These are phyloP conservation scores for Daldinia loculata DNA, from an alignment of 495 filamentous ascomycete genomes.

Conservation along the genomic window DNA sequence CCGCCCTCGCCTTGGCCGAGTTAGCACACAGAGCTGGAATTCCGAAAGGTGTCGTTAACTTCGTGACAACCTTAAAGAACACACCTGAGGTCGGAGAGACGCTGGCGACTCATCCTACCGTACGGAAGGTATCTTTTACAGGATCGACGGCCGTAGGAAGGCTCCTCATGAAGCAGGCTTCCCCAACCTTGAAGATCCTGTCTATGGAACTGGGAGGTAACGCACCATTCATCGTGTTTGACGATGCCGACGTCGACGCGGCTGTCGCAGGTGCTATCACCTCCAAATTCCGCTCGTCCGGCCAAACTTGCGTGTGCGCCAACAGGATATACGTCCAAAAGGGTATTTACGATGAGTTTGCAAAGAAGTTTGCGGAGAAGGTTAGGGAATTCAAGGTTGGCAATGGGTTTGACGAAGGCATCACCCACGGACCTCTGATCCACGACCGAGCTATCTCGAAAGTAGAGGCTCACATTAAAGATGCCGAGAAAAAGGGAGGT, in stretches of 20 bases:
- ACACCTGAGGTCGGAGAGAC: conserved; percentile 77
- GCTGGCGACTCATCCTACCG: conserved; percentile 72
- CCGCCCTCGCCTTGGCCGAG: conserved; percentile 81
- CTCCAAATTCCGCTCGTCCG: conserved; percentile 86
- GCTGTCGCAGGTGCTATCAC: conserved; percentile 79
- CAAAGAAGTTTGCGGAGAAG: conserved; percentile 72
- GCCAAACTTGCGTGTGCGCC: conserved; percentile 91
- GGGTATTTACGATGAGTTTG: conserved; percentile 81
- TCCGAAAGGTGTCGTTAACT: conserved; percentile 84
- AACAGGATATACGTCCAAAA: conserved; percentile 86
- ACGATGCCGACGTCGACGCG: conserved; percentile 82
- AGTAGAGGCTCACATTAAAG: conserved; percentile 78
- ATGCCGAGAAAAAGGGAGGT: conserved; percentile 78
- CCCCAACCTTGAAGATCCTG: conserved; percentile 84
- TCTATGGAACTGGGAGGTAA: conserved; percentile 91
- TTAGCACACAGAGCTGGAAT: conserved; percentile 84
- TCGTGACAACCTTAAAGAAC: conserved; percentile 76
- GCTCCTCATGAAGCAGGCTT: conserved; percentile 83
- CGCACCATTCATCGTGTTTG: conserved; percentile 92
- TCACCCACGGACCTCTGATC: conserved; percentile 86
- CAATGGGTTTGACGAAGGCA: conserved; percentile 71
- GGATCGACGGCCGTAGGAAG: conserved; percentile 88
- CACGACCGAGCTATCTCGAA: conserved; percentile 78
- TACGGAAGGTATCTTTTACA: conserved; percentile 91
- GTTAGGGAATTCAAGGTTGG: conserved; percentile 82